phyloP scores from a whole-genome alignment of 768 basidiomycete species.

The Candolleomyces aberdarensis region DNA sequence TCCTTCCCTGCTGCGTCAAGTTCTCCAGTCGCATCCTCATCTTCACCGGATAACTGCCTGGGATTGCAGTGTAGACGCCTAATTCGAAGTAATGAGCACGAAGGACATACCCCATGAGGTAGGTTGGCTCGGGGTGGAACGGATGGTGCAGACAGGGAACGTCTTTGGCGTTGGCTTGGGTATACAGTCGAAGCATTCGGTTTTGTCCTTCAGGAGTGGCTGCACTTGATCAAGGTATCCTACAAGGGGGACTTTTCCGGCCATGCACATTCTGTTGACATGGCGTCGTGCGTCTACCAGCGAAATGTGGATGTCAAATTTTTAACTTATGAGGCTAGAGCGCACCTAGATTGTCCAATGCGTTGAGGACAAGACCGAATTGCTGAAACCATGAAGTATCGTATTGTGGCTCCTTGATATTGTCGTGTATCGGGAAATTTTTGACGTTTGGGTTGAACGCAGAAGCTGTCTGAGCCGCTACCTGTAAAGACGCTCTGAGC shows the following conservation, averaged over 20 bases:
- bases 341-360: constrained; percentile 92
- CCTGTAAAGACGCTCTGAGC: too few species aligned
- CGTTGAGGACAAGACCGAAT: constrained; percentile 93
- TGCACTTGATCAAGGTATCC: constrained; percentile 98
- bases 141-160: constrained; percentile 96
- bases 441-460: constrained; percentile 88
- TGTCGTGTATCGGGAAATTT: constrained; percentile 87
- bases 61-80: constrained; percentile 2
- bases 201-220: constrained; percentile 84
- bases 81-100: not conserved
- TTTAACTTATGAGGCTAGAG: constrained; percentile 3
- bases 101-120: constrained; percentile 77
- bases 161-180: constrained; percentile 90
- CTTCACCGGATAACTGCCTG: constrained; percentile 94
- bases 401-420: constrained; percentile 91
- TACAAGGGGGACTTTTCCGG: constrained; percentile 83
- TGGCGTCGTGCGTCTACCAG: constrained; percentile 83
- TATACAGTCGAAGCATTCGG: too few species aligned
- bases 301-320: not conserved
- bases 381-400: constrained; percentile 87
- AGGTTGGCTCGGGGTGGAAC: constrained; percentile 95
- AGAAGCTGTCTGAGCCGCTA: too few species aligned
- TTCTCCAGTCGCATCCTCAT: constrained; percentile 77
- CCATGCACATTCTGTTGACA: constrained; percentile 98
- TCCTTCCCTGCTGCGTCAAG: constrained; percentile 89